phyloP scores from a whole-genome alignment of 352 stramenopile species.

The Phytophthora boehmeriae region DNA sequence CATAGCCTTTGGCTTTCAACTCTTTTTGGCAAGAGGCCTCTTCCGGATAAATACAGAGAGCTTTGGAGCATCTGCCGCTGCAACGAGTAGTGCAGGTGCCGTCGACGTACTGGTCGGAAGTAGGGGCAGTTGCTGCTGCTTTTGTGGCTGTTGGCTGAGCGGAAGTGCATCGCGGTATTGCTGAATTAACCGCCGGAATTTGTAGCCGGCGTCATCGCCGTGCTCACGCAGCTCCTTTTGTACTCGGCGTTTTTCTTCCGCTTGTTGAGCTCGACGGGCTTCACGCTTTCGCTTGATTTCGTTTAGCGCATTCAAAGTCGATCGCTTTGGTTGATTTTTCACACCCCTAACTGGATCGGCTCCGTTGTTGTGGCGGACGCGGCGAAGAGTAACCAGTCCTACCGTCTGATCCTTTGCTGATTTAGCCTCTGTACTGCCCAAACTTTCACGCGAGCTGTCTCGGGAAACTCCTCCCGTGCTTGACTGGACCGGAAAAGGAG shows the following conservation, averaged over 20 bases:
- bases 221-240: conserved; percentile 65
- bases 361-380: conserved; percentile 10
- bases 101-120: conserved; percentile 22
- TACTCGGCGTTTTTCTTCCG: conserved; percentile 72
- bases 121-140: conserved; percentile 28
- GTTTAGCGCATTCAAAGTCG: conserved; percentile 57
- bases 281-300: conserved; percentile 81
- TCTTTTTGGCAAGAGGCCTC: conserved; percentile 71
- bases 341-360: conserved; percentile 13
- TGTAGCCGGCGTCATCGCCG: conserved; percentile 76
- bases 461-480: conserved; percentile 8
- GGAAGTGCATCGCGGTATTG: conserved; percentile 56
- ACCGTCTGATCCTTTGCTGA: conserved; percentile 5
- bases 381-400: conserved; percentile 6
- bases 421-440: conserved; percentile 6
- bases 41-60: conserved; percentile 77
- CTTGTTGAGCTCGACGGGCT: conserved; percentile 56
- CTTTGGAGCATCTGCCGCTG: conserved; percentile 24
- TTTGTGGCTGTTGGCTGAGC: conserved; percentile 27
- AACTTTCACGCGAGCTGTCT: conserved; percentile 13
- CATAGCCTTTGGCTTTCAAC: conserved; percentile 68
- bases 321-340: conserved; percentile 44
- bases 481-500: conserved; percentile 8
- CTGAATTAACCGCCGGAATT: conserved; percentile 73
- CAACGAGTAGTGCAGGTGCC: conserved; percentile 12